A percentile compares a stretch with the other conserved stretches of the same genome.
Conservation (phyloP, 306 rosid genomes). For the Begonia loranthoides region DNA sequence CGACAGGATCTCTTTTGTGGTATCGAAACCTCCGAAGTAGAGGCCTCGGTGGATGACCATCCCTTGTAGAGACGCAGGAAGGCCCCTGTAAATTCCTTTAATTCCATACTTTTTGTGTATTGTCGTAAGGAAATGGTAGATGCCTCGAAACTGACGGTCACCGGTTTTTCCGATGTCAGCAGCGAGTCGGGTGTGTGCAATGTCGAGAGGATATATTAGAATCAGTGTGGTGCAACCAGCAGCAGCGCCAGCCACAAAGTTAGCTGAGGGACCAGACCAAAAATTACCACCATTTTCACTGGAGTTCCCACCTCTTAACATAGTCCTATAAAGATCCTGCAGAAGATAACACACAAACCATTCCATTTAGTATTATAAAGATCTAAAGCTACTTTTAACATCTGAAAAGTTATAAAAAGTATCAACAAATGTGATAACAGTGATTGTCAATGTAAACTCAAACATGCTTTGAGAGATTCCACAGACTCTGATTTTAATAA, state of each 20-base stretch:
- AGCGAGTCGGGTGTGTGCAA: constrained; percentile 95
- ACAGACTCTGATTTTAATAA: too few relatives aligned
- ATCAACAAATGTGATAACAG: too few relatives aligned
- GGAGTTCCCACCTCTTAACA: constrained; percentile 42
- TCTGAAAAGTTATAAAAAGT: too few relatives aligned
- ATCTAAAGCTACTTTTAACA: too few relatives aligned
- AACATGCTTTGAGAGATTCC: too few relatives aligned
- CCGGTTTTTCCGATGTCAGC: constrained; percentile 75
- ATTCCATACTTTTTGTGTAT: constrained; percentile 49
- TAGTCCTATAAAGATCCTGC: constrained; percentile 81
- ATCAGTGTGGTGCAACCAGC: constrained; percentile 84
- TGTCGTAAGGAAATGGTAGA: constrained; percentile 68
- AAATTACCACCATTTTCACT: constrained; percentile 19
- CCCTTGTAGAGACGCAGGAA: constrained; percentile 91
- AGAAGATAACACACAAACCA: not conserved
- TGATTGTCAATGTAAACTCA: too few relatives aligned
- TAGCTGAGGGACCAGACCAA: constrained; percentile 64
- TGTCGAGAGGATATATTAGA: constrained; percentile 81
- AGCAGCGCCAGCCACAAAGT: constrained; percentile 77
- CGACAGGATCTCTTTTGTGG: constrained; percentile 57
- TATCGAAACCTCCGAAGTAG: constrained; percentile 92
- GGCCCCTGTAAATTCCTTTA: constrained; percentile 72
- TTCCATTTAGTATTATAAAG: too few relatives aligned
- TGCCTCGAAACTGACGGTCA: constrained; percentile 71
- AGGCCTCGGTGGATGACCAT: constrained; percentile 85